These are phyloP conservation scores for Geranium incanum DNA, from an alignment of 441 rosid species.

Conservation along the genomic window DNA sequence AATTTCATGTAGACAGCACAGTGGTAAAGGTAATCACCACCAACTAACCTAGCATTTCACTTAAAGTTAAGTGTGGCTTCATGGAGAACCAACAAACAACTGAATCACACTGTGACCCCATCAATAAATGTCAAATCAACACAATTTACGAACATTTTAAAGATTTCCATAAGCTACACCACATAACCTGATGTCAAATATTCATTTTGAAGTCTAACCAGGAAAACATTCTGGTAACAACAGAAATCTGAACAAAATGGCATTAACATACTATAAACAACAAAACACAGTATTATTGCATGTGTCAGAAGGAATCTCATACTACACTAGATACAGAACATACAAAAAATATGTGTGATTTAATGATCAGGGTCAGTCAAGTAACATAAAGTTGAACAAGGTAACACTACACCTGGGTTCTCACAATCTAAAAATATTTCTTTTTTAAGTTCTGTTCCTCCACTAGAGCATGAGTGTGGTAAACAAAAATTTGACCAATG, in stretches of 20 bases:
- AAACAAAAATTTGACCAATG: not conserved
- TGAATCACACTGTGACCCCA: not conserved
- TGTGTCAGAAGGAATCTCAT: not conserved
- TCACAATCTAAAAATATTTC: not conserved
- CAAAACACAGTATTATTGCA: not conserved
- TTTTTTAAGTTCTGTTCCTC: not conserved
- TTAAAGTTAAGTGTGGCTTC: not conserved
- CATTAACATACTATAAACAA: not conserved
- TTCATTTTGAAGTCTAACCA: not conserved
- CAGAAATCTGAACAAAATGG: not conserved
- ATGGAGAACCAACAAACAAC: not conserved
- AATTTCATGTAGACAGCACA: not conserved
- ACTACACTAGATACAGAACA: not conserved
- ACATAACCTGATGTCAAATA: not conserved
- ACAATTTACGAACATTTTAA: not conserved
- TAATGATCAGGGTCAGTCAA: not conserved
- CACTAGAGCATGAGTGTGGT: not conserved
- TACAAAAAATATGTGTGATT: not conserved
- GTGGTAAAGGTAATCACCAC: not conserved
- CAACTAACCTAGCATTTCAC: not conserved
- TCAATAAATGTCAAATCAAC: not conserved
- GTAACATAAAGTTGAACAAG: not conserved
- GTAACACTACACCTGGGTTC: not conserved
- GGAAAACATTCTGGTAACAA: not conserved
- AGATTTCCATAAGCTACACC: not conserved